These are phyloP conservation scores for Solanum neorickii DNA, from an alignment of 257 asterid species.

Conservation along the genomic window DNA sequence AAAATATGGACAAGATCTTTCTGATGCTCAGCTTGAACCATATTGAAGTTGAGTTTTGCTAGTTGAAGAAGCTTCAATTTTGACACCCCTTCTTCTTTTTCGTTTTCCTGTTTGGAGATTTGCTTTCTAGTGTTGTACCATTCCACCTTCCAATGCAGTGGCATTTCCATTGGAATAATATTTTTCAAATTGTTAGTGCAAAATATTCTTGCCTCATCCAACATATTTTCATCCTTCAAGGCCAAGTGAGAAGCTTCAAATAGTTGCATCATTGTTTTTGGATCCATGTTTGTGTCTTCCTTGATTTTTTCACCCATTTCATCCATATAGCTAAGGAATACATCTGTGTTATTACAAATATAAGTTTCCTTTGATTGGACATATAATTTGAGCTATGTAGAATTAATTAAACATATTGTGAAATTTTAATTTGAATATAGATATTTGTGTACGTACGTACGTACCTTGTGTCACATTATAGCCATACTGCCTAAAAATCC, in stretches of 20 bases:
- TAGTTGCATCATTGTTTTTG: slow-evolving; percentile 18
- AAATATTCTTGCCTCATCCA: slow-evolving; percentile 15
- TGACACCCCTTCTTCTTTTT: background rate
- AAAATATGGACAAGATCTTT: slow-evolving; percentile 34
- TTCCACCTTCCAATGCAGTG: slow-evolving; percentile 27
- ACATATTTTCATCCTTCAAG: slow-evolving; percentile 16
- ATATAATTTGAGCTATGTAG: too few species aligned
- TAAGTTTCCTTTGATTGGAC: background rate
- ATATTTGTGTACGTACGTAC: background rate
- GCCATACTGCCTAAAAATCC: slow-evolving; percentile 50
- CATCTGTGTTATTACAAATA: slow-evolving; percentile 13
- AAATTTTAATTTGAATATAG: too few species aligned
- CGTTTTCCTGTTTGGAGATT: slow-evolving; percentile 1
- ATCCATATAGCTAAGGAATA: slow-evolving; percentile 11
- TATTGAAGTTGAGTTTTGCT: slow-evolving; percentile 51
- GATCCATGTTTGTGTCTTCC: background rate
- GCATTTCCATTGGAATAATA: background rate
- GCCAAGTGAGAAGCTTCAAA: slow-evolving; percentile 43
- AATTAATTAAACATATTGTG: too few species aligned
- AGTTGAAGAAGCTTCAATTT: slow-evolving; percentile 11
- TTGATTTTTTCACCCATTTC: slow-evolving; percentile 3
- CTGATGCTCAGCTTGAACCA: slow-evolving; percentile 37
- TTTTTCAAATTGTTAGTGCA: background rate
- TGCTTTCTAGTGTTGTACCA: slow-evolving; percentile 37
- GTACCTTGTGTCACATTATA: slow-evolving; percentile 40